Base-by-base conservation (phyloP, 2,329 filamentous ascomycete genomes). In the Trichoderma semiorbis region DNA sequence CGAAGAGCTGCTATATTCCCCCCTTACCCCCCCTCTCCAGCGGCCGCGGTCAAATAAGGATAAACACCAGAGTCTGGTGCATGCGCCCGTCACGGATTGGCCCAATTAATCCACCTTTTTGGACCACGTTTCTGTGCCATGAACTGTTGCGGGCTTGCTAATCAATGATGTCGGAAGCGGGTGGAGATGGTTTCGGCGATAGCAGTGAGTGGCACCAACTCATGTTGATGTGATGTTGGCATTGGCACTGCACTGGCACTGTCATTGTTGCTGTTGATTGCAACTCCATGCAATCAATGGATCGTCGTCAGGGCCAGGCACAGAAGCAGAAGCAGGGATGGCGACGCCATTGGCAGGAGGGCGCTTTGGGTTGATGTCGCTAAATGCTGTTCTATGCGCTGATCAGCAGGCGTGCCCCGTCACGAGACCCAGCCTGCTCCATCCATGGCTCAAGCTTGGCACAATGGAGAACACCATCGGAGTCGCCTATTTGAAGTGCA, bases 381-480 rank as follows among this genome's bases (percentile, higher is more conserved):
- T 69, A 69, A 39, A 60, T 18, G 66, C 26, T 61, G 39, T 32
- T 61, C 26, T 61, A 69, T 69, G 64, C 66, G 66, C 39, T 69
- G 66, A 69, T 69, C 66, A 69, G 66, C 66, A 69, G 66, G 66
- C 36, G 57, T 50, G 55, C 66, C 53, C 57, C 57, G 66, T 69
- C 66, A 69, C 66, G 66, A 69, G 66, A 69, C 66, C 57, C 66
- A 26, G 66, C 66, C 32, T 18, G 39, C 39, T 28, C 64, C 66
- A 53, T 50, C 66, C 57, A 61, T 69, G 28, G 66, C 57, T 53
- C 21, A 12, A 70, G 58, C 58, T 70, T 21, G 57, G 43, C 67
- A 47, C 21, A 24, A 47, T 47, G 24, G 50, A 28, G 43, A 69
- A 36, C 43, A 47, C 58, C 57, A 70, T 70, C 43, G 28, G 58